Conservation (phyloP, 2,329 filamentous ascomycete genomes). For the Cyanodermella asteris region DNA sequence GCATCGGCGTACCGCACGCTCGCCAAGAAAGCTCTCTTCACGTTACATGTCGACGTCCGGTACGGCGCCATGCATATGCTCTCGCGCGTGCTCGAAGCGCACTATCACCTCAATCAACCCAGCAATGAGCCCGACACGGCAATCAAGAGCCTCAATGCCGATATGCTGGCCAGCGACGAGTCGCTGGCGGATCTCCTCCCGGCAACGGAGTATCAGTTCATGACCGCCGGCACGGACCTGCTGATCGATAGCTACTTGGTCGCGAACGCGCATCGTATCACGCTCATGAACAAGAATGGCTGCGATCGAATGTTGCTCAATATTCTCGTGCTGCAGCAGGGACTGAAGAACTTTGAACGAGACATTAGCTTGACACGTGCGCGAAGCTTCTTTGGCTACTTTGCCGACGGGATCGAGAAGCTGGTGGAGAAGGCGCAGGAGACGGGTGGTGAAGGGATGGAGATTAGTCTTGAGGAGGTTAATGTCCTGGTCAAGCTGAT, state of each 20-base stretch:
- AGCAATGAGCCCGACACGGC: conserved; percentile 26
- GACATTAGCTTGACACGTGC: conserved; percentile 40
- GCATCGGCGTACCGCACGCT: conserved; percentile 65
- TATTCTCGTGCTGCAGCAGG: conserved; percentile 85
- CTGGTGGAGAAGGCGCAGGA: conserved; percentile 27
- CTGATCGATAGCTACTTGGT: conserved; percentile 67
- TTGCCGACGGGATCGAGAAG: conserved; percentile 40
- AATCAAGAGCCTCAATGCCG: conserved; percentile 63
- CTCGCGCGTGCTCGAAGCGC: conserved; percentile 35
- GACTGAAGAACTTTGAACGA: conserved; percentile 76
- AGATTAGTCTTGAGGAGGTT: conserved; percentile 41
- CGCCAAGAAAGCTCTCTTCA: conserved; percentile 56
- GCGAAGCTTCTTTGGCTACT: conserved; percentile 47
- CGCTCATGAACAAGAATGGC: conserved; percentile 69
- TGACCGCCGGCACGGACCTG: conserved; percentile 52
- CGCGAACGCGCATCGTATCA: conserved; percentile 38
- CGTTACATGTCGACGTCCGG: conserved; percentile 71
- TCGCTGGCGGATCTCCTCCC: conserved; percentile 54
- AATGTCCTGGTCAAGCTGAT: conserved; percentile 44
- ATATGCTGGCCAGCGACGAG: conserved; percentile 73
- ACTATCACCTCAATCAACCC: conserved; percentile 18
- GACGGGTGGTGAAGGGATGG: conserved; percentile 7
- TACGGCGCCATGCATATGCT: conserved; percentile 71
- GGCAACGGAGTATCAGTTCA: conserved; percentile 46
- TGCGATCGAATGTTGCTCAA: conserved; percentile 81